These are phyloP conservation scores for Xylariaceae sp. DNA, from an alignment of 2,329 filamentous ascomycete genomes.

Conservation along the genomic window DNA sequence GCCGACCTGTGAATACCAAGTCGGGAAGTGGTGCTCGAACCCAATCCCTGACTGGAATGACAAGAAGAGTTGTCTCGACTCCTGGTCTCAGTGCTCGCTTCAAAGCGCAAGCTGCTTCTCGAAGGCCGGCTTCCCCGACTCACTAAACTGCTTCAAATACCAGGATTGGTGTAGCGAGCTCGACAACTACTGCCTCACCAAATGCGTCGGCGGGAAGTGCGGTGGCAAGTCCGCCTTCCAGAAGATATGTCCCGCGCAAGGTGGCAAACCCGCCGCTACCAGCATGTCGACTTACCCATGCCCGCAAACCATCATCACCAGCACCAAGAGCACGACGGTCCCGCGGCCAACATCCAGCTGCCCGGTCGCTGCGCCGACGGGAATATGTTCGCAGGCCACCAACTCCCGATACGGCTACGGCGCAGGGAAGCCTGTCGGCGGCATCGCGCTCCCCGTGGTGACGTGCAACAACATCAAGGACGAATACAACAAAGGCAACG, in stretches of 20 bases:
- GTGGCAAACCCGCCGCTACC: constrained; percentile 32
- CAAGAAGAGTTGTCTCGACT: constrained; percentile 36
- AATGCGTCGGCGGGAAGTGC: constrained; percentile 32
- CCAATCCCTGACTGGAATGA: constrained; percentile 45
- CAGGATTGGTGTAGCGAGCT: constrained; percentile 45
- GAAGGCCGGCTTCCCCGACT: constrained; percentile 45
- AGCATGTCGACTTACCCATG: constrained; percentile 34
- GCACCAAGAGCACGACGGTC: constrained; percentile 30
- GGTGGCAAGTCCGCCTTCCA: constrained; percentile 39
- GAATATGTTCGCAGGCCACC: constrained; percentile 49
- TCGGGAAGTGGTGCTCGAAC: constrained; percentile 41
- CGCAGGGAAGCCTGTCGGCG: constrained; percentile 53
- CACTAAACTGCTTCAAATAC: constrained; percentile 47
- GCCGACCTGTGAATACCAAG: constrained; percentile 48
- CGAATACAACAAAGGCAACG: constrained; percentile 37
- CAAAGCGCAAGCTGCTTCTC: constrained; percentile 48
- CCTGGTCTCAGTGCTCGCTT: constrained; percentile 41
- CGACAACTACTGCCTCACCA: constrained; percentile 38
- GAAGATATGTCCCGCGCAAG: constrained; percentile 37
- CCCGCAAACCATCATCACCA: constrained; percentile 27
- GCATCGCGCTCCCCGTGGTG: constrained; percentile 47
- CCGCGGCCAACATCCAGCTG: constrained; percentile 30
- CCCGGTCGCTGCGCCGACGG: constrained; percentile 43
- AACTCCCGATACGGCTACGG: constrained; percentile 60
- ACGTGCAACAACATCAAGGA: constrained; percentile 48